Percentiles rank a stretch among this genome's conserved stretches.
These are phyloP conservation scores for Rhizopogon vesiculosus DNA, from an alignment of 768 basidiomycete species.

Conservation along the genomic window DNA sequence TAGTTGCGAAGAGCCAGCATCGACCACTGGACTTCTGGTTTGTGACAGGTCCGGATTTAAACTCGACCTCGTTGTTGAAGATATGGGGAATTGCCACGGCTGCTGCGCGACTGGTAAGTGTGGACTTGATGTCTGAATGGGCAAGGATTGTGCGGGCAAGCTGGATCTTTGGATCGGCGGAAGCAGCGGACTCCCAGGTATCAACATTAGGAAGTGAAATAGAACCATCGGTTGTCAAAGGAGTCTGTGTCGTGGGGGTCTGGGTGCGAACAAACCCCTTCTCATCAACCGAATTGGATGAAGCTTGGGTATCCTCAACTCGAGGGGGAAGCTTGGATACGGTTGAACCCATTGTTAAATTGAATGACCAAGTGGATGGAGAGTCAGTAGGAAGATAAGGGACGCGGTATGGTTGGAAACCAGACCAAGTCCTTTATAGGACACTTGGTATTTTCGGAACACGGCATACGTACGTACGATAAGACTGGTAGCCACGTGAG, in stretches of 20 bases:
- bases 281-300: conserved; percentile 22
- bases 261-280: conserved; percentile 8
- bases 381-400: background rate
- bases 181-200: conserved; percentile 61
- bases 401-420: background rate
- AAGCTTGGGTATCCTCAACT: background rate
- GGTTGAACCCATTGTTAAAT: conserved; percentile 18
- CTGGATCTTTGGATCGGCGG: conserved; percentile 53
- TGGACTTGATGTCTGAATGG: conserved; percentile 59
- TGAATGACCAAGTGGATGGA: background rate
- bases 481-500: background rate
- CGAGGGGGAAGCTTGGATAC: conserved; percentile 20
- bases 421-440: background rate
- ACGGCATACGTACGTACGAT: background rate
- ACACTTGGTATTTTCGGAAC: background rate
- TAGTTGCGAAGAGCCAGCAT: conserved; percentile 96
- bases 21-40: conserved; percentile 86
- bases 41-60: conserved; percentile 80
- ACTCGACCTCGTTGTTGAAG: conserved; percentile 78
- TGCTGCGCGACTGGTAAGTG: conserved; percentile 61
- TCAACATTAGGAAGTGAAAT: conserved; percentile 53
- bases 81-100: conserved; percentile 64
- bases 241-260: conserved; percentile 6
- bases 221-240: conserved; percentile 53
- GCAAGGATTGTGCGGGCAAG: conserved; percentile 75